phyloP scores from a whole-genome alignment of 352 stramenopile species.

The Elongisporangium senticosum region DNA sequence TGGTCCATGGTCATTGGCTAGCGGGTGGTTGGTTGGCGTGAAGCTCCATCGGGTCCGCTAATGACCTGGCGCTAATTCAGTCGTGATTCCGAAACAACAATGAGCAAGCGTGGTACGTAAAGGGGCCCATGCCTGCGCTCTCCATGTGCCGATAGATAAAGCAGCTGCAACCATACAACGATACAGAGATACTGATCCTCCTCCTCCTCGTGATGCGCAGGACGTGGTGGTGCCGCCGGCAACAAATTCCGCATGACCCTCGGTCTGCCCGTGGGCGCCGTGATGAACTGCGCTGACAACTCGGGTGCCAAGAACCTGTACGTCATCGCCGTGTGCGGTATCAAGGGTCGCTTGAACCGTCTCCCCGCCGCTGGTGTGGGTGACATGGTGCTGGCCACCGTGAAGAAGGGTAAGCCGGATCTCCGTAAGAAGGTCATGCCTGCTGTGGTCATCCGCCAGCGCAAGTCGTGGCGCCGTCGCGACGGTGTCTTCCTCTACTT shows the following conservation, averaged over 20 bases:
- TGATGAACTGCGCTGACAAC: constrained; percentile 99
- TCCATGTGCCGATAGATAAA: neutral
- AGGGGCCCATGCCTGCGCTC: neutral
- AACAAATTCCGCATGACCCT: constrained; percentile 99
- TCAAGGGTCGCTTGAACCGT: constrained; percentile 98
- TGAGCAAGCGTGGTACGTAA: constrained; percentile 72
- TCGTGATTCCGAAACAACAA: constrained; percentile 87
- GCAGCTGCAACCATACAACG: neutral
- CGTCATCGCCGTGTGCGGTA: constrained; percentile 99
- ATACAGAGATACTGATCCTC: neutral
- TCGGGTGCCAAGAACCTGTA: constrained; percentile 99
- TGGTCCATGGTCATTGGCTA: constrained; percentile 1
- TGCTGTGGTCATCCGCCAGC: constrained; percentile 98
- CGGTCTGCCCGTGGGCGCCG: constrained; percentile 97
- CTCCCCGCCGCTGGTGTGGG: constrained; percentile 97
- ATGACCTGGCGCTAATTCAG: constrained; percentile 19
- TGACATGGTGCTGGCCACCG: constrained; percentile 99
- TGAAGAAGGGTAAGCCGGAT: constrained; percentile 99
- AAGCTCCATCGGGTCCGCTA: neutral
- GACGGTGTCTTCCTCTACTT: constrained; percentile 99
- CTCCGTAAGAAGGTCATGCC: constrained; percentile 99
- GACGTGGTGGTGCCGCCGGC: constrained; percentile 95
- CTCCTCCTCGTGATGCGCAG: constrained; percentile 26
- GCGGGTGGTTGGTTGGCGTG: constrained; percentile 27
- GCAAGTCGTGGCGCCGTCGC: constrained; percentile 99